phyloP scores from a whole-genome alignment of 129 eudicot species.

The Centrapalus pauciflorus region DNA sequence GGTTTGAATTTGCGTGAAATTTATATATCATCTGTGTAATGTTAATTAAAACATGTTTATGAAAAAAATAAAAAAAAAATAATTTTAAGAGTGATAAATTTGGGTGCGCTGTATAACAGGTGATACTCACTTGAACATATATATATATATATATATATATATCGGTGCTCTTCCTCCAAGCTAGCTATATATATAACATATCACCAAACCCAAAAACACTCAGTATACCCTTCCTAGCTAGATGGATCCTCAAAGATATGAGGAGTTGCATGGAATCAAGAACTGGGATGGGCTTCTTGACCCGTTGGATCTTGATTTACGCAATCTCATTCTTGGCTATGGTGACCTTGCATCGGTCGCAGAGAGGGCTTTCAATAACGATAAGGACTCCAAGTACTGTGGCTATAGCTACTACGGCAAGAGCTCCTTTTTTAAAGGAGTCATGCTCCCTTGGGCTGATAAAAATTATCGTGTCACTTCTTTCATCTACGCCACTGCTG shows the following conservation, averaged over 20 bases:
- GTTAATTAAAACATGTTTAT: no score
- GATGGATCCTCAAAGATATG: constrained; percentile 23
- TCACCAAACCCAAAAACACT: no score
- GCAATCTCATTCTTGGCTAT: constrained; percentile 44
- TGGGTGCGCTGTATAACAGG: no score
- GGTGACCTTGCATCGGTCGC: constrained; percentile 68
- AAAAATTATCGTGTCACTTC: constrained; percentile 31
- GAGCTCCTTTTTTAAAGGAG: constrained; percentile 22
- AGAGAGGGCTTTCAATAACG: constrained; percentile 48
- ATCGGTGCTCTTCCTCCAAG: no score
- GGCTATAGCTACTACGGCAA: constrained; percentile 34
- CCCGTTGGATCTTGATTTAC: constrained; percentile 46
- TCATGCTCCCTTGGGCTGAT: constrained; percentile 28
- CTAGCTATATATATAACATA: no score
- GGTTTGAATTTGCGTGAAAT: no score
- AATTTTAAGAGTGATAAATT: no score
- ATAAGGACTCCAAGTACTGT: constrained; percentile 38
- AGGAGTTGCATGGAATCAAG: constrained; percentile 31
- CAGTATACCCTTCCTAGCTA: no score
- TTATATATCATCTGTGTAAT: no score
- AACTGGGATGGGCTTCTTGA: constrained; percentile 64
- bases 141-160: no score
- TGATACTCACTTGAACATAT: no score
- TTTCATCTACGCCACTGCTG: constrained; percentile 29
- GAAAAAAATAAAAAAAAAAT: no score